phyloP scores from a whole-genome alignment of 2,329 filamentous ascomycete genomes.

The Bipolaris cookei region DNA sequence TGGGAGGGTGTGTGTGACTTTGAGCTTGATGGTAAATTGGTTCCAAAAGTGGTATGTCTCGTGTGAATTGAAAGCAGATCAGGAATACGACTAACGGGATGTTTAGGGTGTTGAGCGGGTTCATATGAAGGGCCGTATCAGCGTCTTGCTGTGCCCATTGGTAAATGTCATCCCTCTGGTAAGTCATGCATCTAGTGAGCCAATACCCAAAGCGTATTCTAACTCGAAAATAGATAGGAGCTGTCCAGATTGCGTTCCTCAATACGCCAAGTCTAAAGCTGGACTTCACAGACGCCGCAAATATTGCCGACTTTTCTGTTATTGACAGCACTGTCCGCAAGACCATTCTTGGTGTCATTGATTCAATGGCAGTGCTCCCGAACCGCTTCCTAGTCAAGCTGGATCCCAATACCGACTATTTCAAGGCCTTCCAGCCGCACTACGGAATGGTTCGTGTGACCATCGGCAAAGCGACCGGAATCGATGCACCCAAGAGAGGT shows the following conservation, averaged over 20 bases:
- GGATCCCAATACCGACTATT: slow-evolving; percentile 55
- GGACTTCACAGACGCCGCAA: slow-evolving; percentile 57
- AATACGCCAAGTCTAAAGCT: slow-evolving; percentile 56
- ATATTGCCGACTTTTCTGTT: slow-evolving; percentile 53
- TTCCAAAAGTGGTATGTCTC: slow-evolving; percentile 48
- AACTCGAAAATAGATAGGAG: slow-evolving; percentile 52
- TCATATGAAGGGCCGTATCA: slow-evolving; percentile 54
- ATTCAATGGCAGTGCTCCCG: slow-evolving; percentile 56
- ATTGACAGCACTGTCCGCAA: slow-evolving; percentile 55
- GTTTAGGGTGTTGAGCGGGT: slow-evolving; percentile 55
- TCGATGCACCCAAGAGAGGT: slow-evolving; percentile 47
- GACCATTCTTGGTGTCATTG: slow-evolving; percentile 54
- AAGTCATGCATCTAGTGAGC: slow-evolving; percentile 45
- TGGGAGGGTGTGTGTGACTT: slow-evolving; percentile 58
- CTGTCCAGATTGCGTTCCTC: slow-evolving; percentile 58
- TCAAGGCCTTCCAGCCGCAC: slow-evolving; percentile 56
- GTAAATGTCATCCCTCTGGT: slow-evolving; percentile 57
- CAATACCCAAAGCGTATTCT: slow-evolving; percentile 3
- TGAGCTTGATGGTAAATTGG: slow-evolving; percentile 55
- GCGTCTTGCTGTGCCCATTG: slow-evolving; percentile 54
- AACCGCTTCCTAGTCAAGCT: slow-evolving; percentile 60
- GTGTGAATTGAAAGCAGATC: not conserved
- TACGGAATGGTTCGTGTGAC: slow-evolving; percentile 55
- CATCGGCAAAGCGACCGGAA: slow-evolving; percentile 50
- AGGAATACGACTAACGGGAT: not conserved